These are phyloP conservation scores for Wickerhamomyces sp. DNA, from an alignment of 1,139 yeast species.

Conservation along the genomic window DNA sequence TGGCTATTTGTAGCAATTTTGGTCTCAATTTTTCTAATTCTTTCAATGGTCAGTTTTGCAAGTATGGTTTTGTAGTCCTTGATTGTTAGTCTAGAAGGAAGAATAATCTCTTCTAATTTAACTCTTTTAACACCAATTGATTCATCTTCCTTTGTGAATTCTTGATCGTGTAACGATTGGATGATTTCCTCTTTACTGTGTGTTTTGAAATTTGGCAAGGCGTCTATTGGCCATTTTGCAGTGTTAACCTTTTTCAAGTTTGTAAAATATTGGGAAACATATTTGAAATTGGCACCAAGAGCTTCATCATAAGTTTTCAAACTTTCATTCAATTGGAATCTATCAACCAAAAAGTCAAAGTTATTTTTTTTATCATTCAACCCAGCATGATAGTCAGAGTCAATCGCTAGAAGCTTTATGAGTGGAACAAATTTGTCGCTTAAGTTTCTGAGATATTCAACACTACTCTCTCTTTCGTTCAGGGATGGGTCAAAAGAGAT, in stretches of 20 bases:
- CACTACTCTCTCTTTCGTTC: slow-evolving; percentile 34
- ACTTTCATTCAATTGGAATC: slow-evolving; percentile 4
- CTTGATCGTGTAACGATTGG: slow-evolving; percentile 7
- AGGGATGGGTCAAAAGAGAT: slow-evolving; percentile 57
- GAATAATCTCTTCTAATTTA: slow-evolving; percentile 10
- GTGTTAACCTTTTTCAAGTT: slow-evolving; percentile 7
- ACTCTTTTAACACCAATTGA: slow-evolving; percentile 7
- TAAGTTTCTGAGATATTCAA: slow-evolving; percentile 19
- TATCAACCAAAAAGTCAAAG: slow-evolving; percentile 9
- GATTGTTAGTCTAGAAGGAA: slow-evolving; percentile 25
- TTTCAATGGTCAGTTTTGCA: slow-evolving; percentile 36
- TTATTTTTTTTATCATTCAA: slow-evolving; percentile 10
- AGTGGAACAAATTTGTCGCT: slow-evolving; percentile 28
- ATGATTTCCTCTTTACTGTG: slow-evolving; percentile 9
- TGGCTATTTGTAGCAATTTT: slow-evolving; percentile 26
- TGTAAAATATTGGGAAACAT: slow-evolving; percentile 14
- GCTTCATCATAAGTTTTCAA: slow-evolving; percentile 2
- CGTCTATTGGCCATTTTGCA: slow-evolving; percentile 11
- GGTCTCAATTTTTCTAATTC: slow-evolving; percentile 33
- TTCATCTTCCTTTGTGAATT: neutral
- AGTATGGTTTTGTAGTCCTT: slow-evolving; percentile 37
- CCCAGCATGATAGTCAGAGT: slow-evolving; percentile 38
- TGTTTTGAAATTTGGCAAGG: slow-evolving; percentile 16
- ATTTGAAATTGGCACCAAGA: slow-evolving; percentile 8
- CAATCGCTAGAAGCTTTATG: slow-evolving; percentile 35